Percentiles rank a stretch among this genome's conserved stretches.
Conservation (phyloP, 2,329 filamentous ascomycete genomes). For the Domatiomyces catenatus region DNA sequence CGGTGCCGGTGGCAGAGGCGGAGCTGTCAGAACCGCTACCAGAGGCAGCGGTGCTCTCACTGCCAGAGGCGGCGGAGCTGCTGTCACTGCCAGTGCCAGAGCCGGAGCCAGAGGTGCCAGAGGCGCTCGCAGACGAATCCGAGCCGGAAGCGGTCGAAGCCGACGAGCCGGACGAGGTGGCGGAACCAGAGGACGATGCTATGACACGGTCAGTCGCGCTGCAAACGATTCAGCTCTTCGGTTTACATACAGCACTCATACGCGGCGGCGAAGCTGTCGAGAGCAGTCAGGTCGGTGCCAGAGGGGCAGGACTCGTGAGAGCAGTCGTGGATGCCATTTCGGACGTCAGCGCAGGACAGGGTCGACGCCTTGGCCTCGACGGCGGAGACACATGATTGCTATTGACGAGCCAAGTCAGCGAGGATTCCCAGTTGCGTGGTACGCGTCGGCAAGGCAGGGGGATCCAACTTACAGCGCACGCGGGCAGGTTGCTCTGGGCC, state of each 20-base stretch:
- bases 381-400: slow-evolving; percentile 32
- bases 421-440: no score
- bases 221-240: background rate
- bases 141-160: slow-evolving; percentile 4
- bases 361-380: slow-evolving; percentile 27
- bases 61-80: background rate
- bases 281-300: slow-evolving; percentile 21
- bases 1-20: slow-evolving; percentile 2
- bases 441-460: background rate
- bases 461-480: slow-evolving; percentile 21
- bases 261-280: slow-evolving; percentile 22
- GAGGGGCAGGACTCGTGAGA: slow-evolving; percentile 27
- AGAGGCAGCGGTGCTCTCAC: no score
- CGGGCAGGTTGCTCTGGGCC: slow-evolving; percentile 15
- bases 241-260: slow-evolving; percentile 22
- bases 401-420: slow-evolving; percentile 7
- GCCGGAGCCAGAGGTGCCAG: background rate
- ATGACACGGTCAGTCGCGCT: background rate
- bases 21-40: slow-evolving; percentile 6
- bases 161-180: slow-evolving; percentile 5
- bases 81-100: no score
- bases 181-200: slow-evolving; percentile 5
- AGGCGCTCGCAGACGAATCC: background rate
- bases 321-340: slow-evolving; percentile 33
- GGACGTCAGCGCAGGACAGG: slow-evolving; percentile 31